A percentile compares a stretch with the other conserved stretches of the same genome.
phyloP scores from a whole-genome alignment of 352 stramenopile species.

The Phytophthora tentaculata region DNA sequence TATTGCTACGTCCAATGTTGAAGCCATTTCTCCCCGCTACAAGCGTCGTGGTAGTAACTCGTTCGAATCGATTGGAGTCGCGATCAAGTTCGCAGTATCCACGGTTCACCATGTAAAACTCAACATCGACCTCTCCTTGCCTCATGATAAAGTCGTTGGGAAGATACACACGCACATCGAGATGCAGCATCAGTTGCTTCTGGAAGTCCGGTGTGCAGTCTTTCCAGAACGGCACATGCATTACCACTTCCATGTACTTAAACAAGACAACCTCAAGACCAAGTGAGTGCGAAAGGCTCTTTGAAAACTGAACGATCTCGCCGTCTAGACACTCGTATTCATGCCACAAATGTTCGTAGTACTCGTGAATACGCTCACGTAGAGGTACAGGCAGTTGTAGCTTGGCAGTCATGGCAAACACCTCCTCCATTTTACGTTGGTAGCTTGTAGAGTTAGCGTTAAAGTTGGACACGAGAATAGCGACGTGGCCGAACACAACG shows the following conservation, averaged over 20 bases:
- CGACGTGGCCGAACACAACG: slow-evolving; percentile 69
- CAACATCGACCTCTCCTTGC: slow-evolving; percentile 56
- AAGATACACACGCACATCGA: slow-evolving; percentile 71
- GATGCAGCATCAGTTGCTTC: slow-evolving; percentile 61
- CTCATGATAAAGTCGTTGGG: slow-evolving; percentile 79
- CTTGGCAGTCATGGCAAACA: slow-evolving; percentile 64
- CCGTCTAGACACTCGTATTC: slow-evolving; percentile 74
- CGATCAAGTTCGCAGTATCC: slow-evolving; percentile 54
- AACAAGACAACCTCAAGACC: slow-evolving; percentile 65
- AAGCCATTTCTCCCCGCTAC: slow-evolving; percentile 7
- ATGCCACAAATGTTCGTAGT: slow-evolving; percentile 71
- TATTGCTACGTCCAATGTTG: slow-evolving; percentile 12
- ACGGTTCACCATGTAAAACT: slow-evolving; percentile 80
- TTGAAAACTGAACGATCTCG: slow-evolving; percentile 57
- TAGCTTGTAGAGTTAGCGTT: slow-evolving; percentile 60
- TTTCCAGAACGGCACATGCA: slow-evolving; percentile 64
- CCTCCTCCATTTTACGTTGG: slow-evolving; percentile 68
- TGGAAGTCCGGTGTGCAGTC: slow-evolving; percentile 67
- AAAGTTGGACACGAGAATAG: slow-evolving; percentile 67
- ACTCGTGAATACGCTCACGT: slow-evolving; percentile 65
- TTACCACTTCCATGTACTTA: slow-evolving; percentile 69
- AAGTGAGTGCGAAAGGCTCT: slow-evolving; percentile 57
- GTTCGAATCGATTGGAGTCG: slow-evolving; percentile 37
- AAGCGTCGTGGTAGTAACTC: slow-evolving; percentile 26
- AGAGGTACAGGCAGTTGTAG: slow-evolving; percentile 51